These are phyloP conservation scores for Ceratobasidium sp. DNA, from an alignment of 1,284 basidiomycete species.

Conservation along the genomic window DNA sequence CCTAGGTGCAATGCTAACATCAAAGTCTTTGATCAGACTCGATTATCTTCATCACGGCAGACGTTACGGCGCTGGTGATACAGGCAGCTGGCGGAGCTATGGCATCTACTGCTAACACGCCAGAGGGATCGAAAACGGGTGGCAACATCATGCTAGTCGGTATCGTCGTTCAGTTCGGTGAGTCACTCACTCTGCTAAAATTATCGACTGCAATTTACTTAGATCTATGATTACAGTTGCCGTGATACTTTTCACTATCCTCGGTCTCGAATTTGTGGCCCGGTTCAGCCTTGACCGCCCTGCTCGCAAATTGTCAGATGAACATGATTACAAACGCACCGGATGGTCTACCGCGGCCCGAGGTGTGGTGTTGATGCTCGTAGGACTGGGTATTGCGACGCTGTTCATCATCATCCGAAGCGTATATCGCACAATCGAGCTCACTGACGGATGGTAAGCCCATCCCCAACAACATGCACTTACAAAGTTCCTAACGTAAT, in stretches of 20 bases:
- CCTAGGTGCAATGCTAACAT: background rate
- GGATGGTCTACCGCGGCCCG: conserved; percentile 12
- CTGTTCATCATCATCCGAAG: conserved; percentile 43
- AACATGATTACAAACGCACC: conserved; percentile 31
- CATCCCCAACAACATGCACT: background rate
- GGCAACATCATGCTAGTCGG: conserved; percentile 50
- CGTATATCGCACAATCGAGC: conserved; percentile 47
- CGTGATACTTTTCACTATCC: conserved; percentile 50
- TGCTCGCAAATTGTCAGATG: conserved; percentile 42
- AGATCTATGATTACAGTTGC: conserved; percentile 45
- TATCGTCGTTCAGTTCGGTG: conserved; percentile 50
- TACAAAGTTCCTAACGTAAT: too few relatives aligned
- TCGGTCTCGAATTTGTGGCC: conserved; percentile 49
- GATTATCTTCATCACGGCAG: conserved; percentile 54
- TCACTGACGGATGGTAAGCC: conserved; percentile 52
- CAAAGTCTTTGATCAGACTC: conserved; percentile 49
- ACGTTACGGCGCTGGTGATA: conserved; percentile 55
- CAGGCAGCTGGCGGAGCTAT: conserved; percentile 57
- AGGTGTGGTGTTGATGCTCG: conserved; percentile 36
- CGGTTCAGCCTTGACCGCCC: conserved; percentile 44
- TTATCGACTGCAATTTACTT: conserved; percentile 10
- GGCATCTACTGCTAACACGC: conserved; percentile 46
- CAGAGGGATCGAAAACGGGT: conserved; percentile 41
- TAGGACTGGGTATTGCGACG: conserved; percentile 43
- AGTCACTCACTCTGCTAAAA: conserved; percentile 14